A percentile compares a stretch with the other conserved stretches of the same genome.
These are phyloP conservation scores for Pyrus hybrid DNA, from an alignment of 331 rosid genomes.

Conservation along the genomic window DNA sequence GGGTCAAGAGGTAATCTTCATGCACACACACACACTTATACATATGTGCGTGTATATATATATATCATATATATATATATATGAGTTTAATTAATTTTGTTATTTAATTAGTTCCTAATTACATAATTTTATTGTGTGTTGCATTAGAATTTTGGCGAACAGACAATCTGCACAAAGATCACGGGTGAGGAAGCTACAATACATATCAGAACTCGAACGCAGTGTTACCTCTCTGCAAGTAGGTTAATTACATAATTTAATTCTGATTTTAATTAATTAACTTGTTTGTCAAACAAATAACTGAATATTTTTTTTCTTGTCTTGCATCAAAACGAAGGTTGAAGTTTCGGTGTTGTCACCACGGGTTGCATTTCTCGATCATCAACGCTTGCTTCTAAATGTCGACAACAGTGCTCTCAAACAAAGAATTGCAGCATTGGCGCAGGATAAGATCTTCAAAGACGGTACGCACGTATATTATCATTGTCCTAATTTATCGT, in stretches of 20 bases:
- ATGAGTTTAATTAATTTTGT: no score
- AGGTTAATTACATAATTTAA: neutral
- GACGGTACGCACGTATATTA: constrained; percentile 44
- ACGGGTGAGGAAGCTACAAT: constrained; percentile 92
- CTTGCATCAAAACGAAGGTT: constrained; percentile 29
- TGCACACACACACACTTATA: neutral
- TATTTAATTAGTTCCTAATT: no score
- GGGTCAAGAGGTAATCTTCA: constrained; percentile 74
- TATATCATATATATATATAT: no score
- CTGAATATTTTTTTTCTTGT: no score
- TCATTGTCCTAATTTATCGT: neutral
- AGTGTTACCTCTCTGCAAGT: constrained; percentile 94
- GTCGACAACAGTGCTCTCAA: constrained; percentile 97
- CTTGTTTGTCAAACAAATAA: neutral
- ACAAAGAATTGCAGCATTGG: constrained; percentile 98
- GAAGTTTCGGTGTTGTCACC: constrained; percentile 94
- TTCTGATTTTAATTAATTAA: neutral
- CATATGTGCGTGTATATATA: neutral
- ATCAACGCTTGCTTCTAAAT: constrained; percentile 90
- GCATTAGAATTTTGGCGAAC: constrained; percentile 79
- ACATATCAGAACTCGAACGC: constrained; percentile 92
- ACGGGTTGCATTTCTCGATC: constrained; percentile 92
- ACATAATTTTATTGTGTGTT: neutral
- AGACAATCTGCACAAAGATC: constrained; percentile 98
- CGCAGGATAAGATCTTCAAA: constrained; percentile 93